Conservation (phyloP, 352 stramenopile species). For the Globisporangium apiculatum region DNA sequence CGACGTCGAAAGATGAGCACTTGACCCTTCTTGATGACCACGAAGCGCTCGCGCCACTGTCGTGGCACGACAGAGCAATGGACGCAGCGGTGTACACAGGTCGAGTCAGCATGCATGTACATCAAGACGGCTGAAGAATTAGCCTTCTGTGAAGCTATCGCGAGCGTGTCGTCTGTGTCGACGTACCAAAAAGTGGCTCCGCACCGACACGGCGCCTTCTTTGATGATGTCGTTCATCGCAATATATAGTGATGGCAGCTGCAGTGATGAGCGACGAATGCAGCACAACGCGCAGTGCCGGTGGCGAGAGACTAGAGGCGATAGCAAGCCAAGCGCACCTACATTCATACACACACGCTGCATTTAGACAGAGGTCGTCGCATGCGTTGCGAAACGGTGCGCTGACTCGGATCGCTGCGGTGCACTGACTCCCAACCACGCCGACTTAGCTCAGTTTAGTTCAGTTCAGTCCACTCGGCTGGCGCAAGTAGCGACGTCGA, state of each 20-base stretch:
- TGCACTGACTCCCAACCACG: too few species aligned
- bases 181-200: conserved; percentile 57
- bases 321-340: neutral
- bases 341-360: too few species aligned
- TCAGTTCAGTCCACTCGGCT: too few species aligned
- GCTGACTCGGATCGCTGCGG: too few species aligned
- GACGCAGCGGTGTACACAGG: neutral
- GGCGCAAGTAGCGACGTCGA: too few species aligned
- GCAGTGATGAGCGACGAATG: neutral
- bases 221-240: conserved; percentile 29
- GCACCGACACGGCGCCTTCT: conserved; percentile 50
- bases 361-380: too few species aligned
- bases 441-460: too few species aligned
- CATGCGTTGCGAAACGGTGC: too few species aligned
- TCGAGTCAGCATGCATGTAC: too few species aligned
- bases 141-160: too few species aligned
- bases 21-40: conserved; percentile 40
- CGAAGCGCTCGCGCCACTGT: conserved; percentile 64
- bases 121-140: too few species aligned
- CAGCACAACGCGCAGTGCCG: neutral
- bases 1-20: conserved; percentile 40
- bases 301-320: neutral
- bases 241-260: too few species aligned
- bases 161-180: neutral
- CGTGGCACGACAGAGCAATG: neutral